These are phyloP conservation scores for Collybia sp. DNA, from an alignment of 768 basidiomycete species.

Conservation along the genomic window DNA sequence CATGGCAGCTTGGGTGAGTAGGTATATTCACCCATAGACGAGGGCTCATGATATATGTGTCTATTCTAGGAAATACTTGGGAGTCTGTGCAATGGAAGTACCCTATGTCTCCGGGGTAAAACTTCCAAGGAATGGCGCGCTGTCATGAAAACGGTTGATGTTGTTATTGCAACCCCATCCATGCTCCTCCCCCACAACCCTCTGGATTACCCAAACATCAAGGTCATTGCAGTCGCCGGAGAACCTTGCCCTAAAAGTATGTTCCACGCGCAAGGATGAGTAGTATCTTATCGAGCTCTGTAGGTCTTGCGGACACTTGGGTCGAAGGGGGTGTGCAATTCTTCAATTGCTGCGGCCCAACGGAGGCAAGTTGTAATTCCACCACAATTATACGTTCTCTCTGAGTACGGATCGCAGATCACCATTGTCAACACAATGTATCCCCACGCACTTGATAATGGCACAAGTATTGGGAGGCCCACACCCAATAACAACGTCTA, in stretches of 20 bases:
- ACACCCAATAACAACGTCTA: constrained; percentile 46
- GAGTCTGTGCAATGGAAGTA: constrained; percentile 45
- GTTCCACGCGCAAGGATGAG: constrained; percentile 1
- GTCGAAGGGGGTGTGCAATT: constrained; percentile 29
- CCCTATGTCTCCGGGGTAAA: constrained; percentile 49
- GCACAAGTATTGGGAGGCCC: constrained; percentile 42
- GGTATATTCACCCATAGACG: constrained; percentile 13
- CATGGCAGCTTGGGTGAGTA: constrained; percentile 56
- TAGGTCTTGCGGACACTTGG: constrained; percentile 40
- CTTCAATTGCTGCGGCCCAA: constrained; percentile 51
- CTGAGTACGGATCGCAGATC: constrained; percentile 21
- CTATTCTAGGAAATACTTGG: constrained; percentile 47
- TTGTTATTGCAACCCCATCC: constrained; percentile 50
- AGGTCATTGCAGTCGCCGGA: constrained; percentile 45
- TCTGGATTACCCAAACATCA: constrained; percentile 43
- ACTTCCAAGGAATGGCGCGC: constrained; percentile 43
- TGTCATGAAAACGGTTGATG: constrained; percentile 44
- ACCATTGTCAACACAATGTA: constrained; percentile 53
- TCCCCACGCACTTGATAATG: constrained; percentile 30
- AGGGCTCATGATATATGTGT: constrained; percentile 35
- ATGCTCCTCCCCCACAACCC: constrained; percentile 47
- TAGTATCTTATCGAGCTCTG: neutral
- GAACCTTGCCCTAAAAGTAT: constrained; percentile 48
- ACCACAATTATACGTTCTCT: neutral
- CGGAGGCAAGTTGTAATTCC: constrained; percentile 29